Evolutionary conservation across 2,329 filamentous ascomycete species (phyloP).

Genomic region (Trichoderma oligosporum): DNA sequence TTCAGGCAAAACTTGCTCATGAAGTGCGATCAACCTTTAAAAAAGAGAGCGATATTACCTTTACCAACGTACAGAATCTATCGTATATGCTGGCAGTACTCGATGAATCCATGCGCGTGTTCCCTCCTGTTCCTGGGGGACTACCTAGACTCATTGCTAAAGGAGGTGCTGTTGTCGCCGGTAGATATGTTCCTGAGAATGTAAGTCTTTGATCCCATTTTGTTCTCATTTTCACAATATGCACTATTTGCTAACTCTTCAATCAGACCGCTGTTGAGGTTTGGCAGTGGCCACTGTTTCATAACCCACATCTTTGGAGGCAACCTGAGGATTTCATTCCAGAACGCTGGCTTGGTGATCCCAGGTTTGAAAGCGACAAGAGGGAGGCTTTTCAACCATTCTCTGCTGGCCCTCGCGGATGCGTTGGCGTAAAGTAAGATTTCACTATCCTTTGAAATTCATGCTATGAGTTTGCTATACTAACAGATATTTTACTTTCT

Average conservation of each 20-base stretch:
- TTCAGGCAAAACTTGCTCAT: slow-evolving; percentile 31
- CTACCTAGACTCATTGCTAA: slow-evolving; percentile 33
- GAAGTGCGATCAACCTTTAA: slow-evolving; percentile 30
- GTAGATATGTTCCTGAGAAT: slow-evolving; percentile 31
- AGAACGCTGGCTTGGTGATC: slow-evolving; percentile 35
- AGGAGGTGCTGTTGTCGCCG: slow-evolving; percentile 30
- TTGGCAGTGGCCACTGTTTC: slow-evolving; percentile 33
- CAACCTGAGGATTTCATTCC: slow-evolving; percentile 36
- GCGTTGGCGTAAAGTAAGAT: slow-evolving; percentile 33
- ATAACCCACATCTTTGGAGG: slow-evolving; percentile 32
- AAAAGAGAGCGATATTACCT: slow-evolving; percentile 18
- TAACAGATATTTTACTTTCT: not conserved
- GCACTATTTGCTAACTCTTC: not conserved
- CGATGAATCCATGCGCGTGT: slow-evolving; percentile 46
- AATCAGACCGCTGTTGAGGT: slow-evolving; percentile 35
- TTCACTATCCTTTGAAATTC: not conserved
- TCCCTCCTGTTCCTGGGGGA: slow-evolving; percentile 41
- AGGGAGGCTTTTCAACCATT: slow-evolving; percentile 31
- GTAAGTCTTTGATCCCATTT: slow-evolving; percentile 23
- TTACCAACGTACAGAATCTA: slow-evolving; percentile 18
- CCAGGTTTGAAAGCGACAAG: slow-evolving; percentile 25
- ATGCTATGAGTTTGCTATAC: not conserved
- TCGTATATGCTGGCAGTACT: slow-evolving; percentile 49
- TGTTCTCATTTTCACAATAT: not conserved
- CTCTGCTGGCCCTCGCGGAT: slow-evolving; percentile 29